Conservation (phyloP, 2,329 filamentous ascomycete species). For the Lachnellula arida region DNA sequence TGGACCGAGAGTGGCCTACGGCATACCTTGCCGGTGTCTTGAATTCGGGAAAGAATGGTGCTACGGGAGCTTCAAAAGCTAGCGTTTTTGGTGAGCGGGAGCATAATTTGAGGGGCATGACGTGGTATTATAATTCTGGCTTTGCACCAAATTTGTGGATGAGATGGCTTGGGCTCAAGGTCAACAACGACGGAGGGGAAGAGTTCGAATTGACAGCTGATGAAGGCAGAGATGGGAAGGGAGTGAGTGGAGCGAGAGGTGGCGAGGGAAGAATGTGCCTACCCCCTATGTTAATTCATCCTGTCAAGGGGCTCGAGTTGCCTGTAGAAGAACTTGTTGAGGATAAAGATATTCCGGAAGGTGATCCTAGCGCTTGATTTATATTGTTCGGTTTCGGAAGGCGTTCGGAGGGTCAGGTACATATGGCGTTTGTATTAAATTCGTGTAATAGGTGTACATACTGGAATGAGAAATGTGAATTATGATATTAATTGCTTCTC, state of each 20-base stretch:
- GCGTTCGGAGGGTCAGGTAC: background rate
- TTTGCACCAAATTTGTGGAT: conserved; percentile 80
- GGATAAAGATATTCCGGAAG: conserved; percentile 25
- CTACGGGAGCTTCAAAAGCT: conserved; percentile 66
- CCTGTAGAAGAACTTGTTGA: conserved; percentile 23
- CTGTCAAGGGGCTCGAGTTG: conserved; percentile 71
- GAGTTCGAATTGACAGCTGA: conserved; percentile 61
- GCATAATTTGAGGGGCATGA: conserved; percentile 81
- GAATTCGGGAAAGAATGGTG: conserved; percentile 73
- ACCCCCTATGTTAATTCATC: conserved; percentile 84
- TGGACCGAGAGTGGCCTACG: conserved; percentile 81
- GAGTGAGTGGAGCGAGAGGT: conserved; percentile 47
- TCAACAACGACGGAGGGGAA: conserved; percentile 74
- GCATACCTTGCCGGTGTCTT: conserved; percentile 72
- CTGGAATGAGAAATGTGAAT: background rate
- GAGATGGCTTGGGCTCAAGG: conserved; percentile 78
- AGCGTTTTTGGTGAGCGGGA: conserved; percentile 79
- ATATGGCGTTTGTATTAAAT: background rate
- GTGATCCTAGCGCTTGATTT: conserved; percentile 31
- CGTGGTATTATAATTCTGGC: conserved; percentile 86
- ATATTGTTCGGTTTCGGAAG: background rate
- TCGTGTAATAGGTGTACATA: background rate
- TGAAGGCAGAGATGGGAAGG: conserved; percentile 36
- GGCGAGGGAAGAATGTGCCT: conserved; percentile 86
- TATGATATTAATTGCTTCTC: background rate